Percentiles rank a stretch among this genome's conserved stretches.
These are phyloP conservation scores for Phlyctochytrium bullatum DNA, from an alignment of 192 early-diverging fungal species.

Conservation along the genomic window DNA sequence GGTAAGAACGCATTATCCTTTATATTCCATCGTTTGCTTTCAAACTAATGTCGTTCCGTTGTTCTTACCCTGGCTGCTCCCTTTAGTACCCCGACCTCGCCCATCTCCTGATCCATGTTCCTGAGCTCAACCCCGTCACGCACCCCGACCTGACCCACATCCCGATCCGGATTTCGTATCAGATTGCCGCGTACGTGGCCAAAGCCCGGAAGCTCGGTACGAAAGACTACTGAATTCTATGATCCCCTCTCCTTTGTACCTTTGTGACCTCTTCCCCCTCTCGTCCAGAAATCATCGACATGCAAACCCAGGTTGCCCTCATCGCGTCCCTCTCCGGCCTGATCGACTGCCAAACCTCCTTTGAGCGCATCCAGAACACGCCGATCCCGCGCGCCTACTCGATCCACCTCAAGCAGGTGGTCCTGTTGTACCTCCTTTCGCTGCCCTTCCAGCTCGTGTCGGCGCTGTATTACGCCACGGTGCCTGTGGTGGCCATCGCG, in stretches of 20 bases:
- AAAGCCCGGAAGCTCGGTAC: neutral
- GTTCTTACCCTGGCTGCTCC: too few relatives aligned
- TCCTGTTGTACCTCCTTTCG: slow-evolving; percentile 66
- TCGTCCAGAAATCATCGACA: slow-evolving; percentile 25
- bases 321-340: slow-evolving; percentile 19
- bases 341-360: slow-evolving; percentile 44
- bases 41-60: too few relatives aligned
- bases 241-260: neutral
- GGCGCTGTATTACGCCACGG: slow-evolving; percentile 40
- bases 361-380: slow-evolving; percentile 78
- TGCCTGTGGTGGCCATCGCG: slow-evolving; percentile 64
- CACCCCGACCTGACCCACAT: slow-evolving; percentile 20
- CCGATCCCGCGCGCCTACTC: slow-evolving; percentile 84
- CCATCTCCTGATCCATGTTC: slow-evolving; percentile 63
- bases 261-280: neutral
- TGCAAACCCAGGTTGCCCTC: neutral
- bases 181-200: neutral
- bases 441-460: slow-evolving; percentile 79
- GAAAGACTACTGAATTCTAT: neutral
- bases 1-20: too few relatives aligned
- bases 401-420: slow-evolving; percentile 82
- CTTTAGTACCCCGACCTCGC: slow-evolving; percentile 78
- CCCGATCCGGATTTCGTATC: slow-evolving; percentile 36
- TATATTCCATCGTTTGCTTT: too few relatives aligned
- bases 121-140: slow-evolving; percentile 47